Conservation (phyloP, 441 rosid genomes). For the Eutrema salsugineum region DNA sequence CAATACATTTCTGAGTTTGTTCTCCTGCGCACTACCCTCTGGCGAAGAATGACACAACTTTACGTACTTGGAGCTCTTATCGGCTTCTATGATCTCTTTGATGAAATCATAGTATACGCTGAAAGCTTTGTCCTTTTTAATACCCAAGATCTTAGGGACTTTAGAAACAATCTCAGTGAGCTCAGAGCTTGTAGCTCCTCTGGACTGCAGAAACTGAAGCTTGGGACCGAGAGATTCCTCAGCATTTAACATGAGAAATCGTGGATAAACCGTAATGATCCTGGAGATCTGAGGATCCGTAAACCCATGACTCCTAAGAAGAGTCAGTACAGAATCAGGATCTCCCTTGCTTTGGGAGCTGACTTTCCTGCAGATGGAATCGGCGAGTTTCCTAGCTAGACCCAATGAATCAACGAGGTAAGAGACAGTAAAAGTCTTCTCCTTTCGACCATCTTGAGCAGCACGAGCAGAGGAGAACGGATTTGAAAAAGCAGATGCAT, state of each 20-base stretch:
- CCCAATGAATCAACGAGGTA: not conserved
- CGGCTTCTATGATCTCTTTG: not conserved
- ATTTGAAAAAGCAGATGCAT: not conserved
- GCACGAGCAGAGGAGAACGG: not conserved
- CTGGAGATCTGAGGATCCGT: slow-evolving; percentile 6
- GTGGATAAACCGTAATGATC: slow-evolving; percentile 19
- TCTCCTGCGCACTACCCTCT: not conserved
- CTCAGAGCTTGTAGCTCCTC: slow-evolving; percentile 25
- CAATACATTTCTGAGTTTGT: not conserved
- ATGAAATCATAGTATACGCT: not conserved
- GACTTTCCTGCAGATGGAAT: not conserved
- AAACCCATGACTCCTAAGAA: not conserved
- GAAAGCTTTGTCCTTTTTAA: not conserved
- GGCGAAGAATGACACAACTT: not conserved
- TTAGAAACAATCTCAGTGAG: not conserved
- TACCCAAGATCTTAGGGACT: slow-evolving; percentile 2
- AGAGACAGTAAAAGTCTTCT: not conserved
- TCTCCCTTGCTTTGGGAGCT: not conserved
- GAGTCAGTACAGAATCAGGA: not conserved
- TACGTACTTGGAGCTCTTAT: not conserved
- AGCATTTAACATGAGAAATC: not conserved
- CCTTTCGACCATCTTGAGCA: not conserved
- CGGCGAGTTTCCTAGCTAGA: not conserved
- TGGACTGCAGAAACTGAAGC: slow-evolving; percentile 28
- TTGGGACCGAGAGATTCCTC: slow-evolving; percentile 23